Evolutionary conservation across 208 protist genomes (phyloP).

Genomic region (Trypanosoma scelopori): DNA sequence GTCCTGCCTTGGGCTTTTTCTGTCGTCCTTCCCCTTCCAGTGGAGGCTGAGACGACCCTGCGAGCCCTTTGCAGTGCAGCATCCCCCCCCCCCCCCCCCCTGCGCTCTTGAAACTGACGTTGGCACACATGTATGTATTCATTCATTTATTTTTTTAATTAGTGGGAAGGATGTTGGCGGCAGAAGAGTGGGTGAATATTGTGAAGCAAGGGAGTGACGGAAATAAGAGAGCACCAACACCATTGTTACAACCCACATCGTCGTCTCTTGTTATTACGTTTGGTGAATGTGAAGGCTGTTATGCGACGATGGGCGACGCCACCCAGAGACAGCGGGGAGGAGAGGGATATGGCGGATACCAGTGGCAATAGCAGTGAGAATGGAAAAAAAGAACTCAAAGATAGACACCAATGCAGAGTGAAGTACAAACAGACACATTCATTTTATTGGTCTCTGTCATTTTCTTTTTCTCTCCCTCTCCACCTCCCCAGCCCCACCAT

Average conservation of each 20-base stretch:
- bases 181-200: no score
- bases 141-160: no score
- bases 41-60: neutral
- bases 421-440: neutral
- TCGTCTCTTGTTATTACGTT: no score
- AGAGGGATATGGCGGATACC: neutral
- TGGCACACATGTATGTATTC: no score
- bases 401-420: neutral
- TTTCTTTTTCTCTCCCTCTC: slow-evolving; percentile 2
- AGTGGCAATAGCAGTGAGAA: no score
- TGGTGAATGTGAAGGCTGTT: neutral
- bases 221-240: no score
- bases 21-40: neutral
- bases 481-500: no score
- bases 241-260: no score
- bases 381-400: no score
- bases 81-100: neutral
- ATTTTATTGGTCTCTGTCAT: neutral
- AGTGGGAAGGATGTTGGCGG: no score
- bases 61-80: neutral
- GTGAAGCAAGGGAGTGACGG: no score
- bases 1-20: neutral
- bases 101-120: no score
- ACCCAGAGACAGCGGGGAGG: neutral
- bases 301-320: neutral